Evolutionary conservation across 228 moss, liverwort and hornwort genomes (phyloP), one percentile per base, ranked within the genome.

Genomic region (Sphagnum fallax): DNA sequence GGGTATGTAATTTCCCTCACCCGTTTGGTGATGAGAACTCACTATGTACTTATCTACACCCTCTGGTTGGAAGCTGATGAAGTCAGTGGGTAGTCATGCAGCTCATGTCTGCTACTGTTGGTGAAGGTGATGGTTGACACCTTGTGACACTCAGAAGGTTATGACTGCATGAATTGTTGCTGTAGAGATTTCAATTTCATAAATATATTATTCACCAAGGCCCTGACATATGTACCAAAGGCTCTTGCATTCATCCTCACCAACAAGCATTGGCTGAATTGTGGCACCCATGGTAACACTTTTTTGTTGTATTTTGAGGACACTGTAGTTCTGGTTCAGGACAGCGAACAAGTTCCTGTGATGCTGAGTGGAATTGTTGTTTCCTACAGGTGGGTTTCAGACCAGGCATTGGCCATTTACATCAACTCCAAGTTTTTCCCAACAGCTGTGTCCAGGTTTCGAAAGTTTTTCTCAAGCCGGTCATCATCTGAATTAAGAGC

Each of bases 351-450:
- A 32, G 32, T 32, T 32, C 32, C 32, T 32, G 32, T 1, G 55
- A 12, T 55, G 8, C 55, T 55, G 55, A 55, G 55, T 12, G 8
- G 12, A 12, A 8, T 4, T 8, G 55, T 55, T 55, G 55, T 12
- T 12, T 55, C 55, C 55, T 55, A 55, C 55, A 98, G 98, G 75
- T 98, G 98, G 98, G 94, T 93, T 49, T 98, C 98, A 16, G 98
- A 98, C 77, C 98, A 98, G 83, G 88, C 98, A 14, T 71, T 90
- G 61, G 91, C 94, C 1, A 75, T 98, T 16, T 98, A 86, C 53
- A 90, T 98, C 76, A 98, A 98, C 73, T 98, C 98, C 14, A 98
- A 98, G 75, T 92, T 98, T 70, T 98, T 92, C 52, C 98, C 92
- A 32, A 86, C 75, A 53, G 92, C 98, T 52, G 82, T 82, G 52